These are phyloP conservation scores for Ensete ventricosum DNA, from an alignment of 176 grass and related monocot genomes.

Conservation along the genomic window DNA sequence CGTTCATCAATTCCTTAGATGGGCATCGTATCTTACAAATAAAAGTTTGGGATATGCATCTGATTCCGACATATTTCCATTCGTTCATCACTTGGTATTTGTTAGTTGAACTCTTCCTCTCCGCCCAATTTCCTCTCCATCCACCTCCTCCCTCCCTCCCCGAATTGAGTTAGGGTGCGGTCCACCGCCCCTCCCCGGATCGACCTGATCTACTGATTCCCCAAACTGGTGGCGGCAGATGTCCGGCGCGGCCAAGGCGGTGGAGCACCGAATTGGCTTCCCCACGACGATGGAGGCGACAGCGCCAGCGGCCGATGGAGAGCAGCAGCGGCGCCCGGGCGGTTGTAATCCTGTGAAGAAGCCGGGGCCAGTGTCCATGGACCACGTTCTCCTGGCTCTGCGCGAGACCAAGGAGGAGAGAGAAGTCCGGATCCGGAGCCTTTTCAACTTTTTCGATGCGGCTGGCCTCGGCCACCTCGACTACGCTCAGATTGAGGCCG, in stretches of 20 bases:
- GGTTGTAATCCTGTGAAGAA: slow-evolving; percentile 47
- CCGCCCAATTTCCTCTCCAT: no score
- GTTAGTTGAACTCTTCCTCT: no score
- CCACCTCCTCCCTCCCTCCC: no score
- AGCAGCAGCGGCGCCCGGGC: slow-evolving; percentile 2
- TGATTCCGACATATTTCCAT: no score
- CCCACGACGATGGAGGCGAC: background rate
- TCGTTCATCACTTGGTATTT: no score
- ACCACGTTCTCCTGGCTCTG: slow-evolving; percentile 67
- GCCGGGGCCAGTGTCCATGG: slow-evolving; percentile 42
- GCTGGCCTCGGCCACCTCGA: slow-evolving; percentile 46
- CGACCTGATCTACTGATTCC: no score
- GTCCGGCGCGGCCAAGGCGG: background rate
- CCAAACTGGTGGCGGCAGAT: background rate
- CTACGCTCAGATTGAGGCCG: slow-evolving; percentile 57
- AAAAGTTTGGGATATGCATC: no score
- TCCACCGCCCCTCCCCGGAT: no score
- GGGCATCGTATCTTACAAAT: no score
- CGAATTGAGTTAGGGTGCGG: no score
- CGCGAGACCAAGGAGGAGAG: slow-evolving; percentile 60
- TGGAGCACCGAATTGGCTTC: background rate
- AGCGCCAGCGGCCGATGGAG: background rate
- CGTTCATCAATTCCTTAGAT: no score
- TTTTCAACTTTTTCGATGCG: slow-evolving; percentile 67
- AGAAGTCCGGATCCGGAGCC: slow-evolving; percentile 57